Conservation (phyloP, 2,329 filamentous ascomycete genomes). For the Xylariaceae sp. region DNA sequence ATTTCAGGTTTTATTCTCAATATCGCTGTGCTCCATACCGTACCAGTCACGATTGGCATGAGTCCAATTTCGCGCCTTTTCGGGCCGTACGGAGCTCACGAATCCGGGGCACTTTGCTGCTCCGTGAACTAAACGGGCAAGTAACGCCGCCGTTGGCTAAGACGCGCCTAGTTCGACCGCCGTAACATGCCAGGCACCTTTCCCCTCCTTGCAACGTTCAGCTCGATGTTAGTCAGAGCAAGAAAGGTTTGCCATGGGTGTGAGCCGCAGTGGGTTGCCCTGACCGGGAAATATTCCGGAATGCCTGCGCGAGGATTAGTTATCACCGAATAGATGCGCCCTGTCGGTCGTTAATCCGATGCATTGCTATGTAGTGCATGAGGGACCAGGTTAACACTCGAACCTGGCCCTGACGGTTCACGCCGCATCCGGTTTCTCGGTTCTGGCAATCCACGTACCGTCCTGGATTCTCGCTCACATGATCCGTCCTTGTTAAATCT, state of each 20-base stretch:
- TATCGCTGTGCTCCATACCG: conserved; percentile 1
- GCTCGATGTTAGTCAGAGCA: conserved; percentile 1
- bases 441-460: conserved; percentile 14
- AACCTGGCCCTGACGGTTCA: conserved; percentile 9
- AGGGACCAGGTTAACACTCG: background rate
- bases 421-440: conserved; percentile 16
- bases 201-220: background rate
- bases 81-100: conserved; percentile 24
- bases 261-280: background rate
- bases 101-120: conserved; percentile 11
- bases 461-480: conserved; percentile 16
- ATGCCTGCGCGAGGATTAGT: conserved; percentile 7
- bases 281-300: conserved; percentile 16
- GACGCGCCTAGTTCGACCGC: background rate
- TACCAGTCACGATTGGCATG: conserved; percentile 7
- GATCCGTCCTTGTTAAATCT: conserved; percentile 15
- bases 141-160: conserved; percentile 23
- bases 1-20: background rate
- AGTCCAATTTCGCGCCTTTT: conserved; percentile 20
- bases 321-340: conserved; percentile 2
- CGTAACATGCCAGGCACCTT: background rate
- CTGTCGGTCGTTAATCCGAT: conserved; percentile 17
- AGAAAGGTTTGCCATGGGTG: conserved; percentile 4
- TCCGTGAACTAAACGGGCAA: conserved; percentile 33
- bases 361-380: background rate